A percentile compares a stretch with the other conserved stretches of the same genome.
Conservation (phyloP, 2,329 filamentous ascomycete genomes). For the Purpureocillium takamizusanense region DNA sequence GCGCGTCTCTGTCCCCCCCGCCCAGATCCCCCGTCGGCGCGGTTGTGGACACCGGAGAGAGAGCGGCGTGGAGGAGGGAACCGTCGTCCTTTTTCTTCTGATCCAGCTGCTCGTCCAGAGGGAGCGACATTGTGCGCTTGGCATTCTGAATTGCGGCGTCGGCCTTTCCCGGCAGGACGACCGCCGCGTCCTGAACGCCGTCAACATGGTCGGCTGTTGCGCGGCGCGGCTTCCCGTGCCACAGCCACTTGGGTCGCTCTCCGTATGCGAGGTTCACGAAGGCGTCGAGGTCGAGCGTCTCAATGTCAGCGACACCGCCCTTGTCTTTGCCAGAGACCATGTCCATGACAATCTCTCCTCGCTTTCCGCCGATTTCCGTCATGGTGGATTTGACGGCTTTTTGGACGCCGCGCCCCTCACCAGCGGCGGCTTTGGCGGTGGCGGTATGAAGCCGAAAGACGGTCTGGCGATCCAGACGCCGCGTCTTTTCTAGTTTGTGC, state of each 20-base stretch:
- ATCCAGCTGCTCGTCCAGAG: constrained; percentile 42
- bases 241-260: constrained; percentile 85
- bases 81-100: constrained; percentile 34
- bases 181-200: constrained; percentile 34
- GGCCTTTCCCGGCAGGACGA: constrained; percentile 48
- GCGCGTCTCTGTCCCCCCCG: constrained; percentile 45
- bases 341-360: constrained; percentile 91
- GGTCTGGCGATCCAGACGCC: constrained; percentile 75
- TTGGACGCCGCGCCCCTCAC: constrained; percentile 86
- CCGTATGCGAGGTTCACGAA: constrained; percentile 74
- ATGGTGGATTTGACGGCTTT: constrained; percentile 93
- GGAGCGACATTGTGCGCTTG: constrained; percentile 41
- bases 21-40: constrained; percentile 35
- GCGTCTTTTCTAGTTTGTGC: constrained; percentile 68
- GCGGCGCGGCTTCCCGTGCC: constrained; percentile 82
- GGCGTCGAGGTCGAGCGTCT: constrained; percentile 80
- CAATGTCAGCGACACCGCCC: constrained; percentile 82
- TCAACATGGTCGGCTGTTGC: constrained; percentile 37
- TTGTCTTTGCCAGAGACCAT: constrained; percentile 84
- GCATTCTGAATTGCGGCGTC: constrained; percentile 27
- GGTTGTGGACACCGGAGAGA: constrained; percentile 34
- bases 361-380: constrained; percentile 85
- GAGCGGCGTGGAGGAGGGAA: constrained; percentile 31
- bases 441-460: constrained; percentile 68
- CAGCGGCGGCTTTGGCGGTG: constrained; percentile 84